These are phyloP conservation scores for Nannochloris sp. DNA, from an alignment of 139 green algal species.

Conservation along the genomic window DNA sequence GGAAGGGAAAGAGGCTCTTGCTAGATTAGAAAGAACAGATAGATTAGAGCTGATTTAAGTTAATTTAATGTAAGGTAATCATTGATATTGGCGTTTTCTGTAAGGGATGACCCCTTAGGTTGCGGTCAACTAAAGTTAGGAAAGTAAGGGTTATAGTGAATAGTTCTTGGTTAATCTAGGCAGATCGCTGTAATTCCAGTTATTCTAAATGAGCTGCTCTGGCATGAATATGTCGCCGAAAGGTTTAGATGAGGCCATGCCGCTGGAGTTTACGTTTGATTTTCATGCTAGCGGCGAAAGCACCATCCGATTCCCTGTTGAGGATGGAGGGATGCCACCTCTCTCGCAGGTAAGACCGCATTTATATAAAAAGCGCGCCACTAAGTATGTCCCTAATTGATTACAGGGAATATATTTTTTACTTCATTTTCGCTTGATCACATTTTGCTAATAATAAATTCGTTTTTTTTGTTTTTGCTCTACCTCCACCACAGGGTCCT, in stretches of 20 bases:
- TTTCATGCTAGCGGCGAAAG: neutral
- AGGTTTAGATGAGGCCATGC: too few species aligned
- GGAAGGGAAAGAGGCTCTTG: neutral
- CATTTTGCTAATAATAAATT: neutral
- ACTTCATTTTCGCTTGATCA: neutral
- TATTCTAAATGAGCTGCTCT: too few species aligned
- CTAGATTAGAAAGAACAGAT: neutral
- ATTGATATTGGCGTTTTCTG: too few species aligned
- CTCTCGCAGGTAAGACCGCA: neutral
- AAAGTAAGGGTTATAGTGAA: too few species aligned
- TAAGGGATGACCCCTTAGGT: too few species aligned
- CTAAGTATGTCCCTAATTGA: neutral
- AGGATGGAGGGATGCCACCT: neutral
- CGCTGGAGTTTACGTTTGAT: neutral
- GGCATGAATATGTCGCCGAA: too few species aligned
- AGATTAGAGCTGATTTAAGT: neutral
- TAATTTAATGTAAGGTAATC: neutral
- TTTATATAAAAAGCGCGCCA: too few species aligned
- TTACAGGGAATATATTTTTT: neutral
- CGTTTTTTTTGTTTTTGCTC: neutral
- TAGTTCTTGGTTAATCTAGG: too few species aligned
- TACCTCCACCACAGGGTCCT: neutral
- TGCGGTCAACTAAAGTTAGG: too few species aligned
- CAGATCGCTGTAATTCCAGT: too few species aligned
- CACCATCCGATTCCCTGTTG: neutral